Conservation (phyloP, 768 basidiomycete species). For the Mycena venus region DNA sequence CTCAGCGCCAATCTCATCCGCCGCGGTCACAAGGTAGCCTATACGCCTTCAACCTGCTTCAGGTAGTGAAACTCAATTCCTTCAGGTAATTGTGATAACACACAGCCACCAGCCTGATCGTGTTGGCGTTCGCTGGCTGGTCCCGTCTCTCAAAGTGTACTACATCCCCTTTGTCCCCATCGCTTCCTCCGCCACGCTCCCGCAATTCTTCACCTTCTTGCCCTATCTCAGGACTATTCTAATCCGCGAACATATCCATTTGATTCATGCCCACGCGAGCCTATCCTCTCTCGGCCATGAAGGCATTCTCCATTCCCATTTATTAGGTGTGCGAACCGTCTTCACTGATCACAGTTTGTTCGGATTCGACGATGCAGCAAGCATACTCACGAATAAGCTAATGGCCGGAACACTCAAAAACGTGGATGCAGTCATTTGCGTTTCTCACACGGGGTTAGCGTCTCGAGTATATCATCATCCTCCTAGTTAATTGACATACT, state of each 20-base stretch:
- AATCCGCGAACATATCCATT: constrained; percentile 84
- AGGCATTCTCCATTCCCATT: constrained; percentile 89
- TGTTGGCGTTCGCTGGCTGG: constrained; percentile 90
- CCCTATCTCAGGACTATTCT: constrained; percentile 94
- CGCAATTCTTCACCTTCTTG: constrained; percentile 92
- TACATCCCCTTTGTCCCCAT: constrained; percentile 92
- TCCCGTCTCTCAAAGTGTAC: constrained; percentile 92
- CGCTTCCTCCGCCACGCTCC: constrained; percentile 92
- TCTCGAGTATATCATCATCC: not conserved
- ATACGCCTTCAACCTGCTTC: not conserved
- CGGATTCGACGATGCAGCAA: constrained; percentile 96
- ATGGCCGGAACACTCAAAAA: constrained; percentile 88
- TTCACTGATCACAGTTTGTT: constrained; percentile 98
- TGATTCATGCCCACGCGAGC: constrained; percentile 94
- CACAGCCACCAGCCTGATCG: constrained; percentile 91
- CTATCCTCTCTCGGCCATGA: constrained; percentile 94
- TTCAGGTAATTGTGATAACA: constrained; percentile 92
- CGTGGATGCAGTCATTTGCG: constrained; percentile 95
- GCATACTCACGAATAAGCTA: constrained; percentile 97
- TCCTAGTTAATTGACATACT: not conserved
- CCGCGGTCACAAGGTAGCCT: constrained; percentile 84
- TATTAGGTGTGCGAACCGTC: constrained; percentile 89
- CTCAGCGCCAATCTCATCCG: constrained; percentile 85
- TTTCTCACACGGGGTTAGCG: constrained; percentile 93
- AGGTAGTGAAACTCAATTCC: not conserved